Evolutionary conservation across 2,329 filamentous ascomycete species (phyloP), one percentile per base, ranked within the genome.

Genomic region (Colletotrichum endophyticum): DNA sequence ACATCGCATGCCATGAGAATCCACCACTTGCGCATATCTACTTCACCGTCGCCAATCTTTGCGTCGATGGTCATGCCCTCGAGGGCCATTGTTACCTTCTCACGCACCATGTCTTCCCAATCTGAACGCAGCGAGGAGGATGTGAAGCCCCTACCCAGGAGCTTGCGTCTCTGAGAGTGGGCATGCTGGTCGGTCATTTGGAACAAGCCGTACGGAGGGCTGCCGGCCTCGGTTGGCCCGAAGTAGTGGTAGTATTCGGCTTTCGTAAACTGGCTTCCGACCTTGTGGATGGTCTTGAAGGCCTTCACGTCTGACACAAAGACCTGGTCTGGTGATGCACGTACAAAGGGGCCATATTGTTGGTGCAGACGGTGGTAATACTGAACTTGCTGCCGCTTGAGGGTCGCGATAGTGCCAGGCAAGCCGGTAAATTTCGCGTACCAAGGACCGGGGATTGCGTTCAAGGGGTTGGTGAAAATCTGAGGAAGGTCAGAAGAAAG

Each of bases 11-110:
- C 82, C 84, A 91, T 86, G 73, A 89, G 90, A 11, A 87, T 80
- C 82, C 85, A 89, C 90, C 90, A 92, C 75, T 90, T 90, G 77
- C 86, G 84, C 0, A 91, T 81, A 76, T 92, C 89, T 0, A 82
- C 84, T 1, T 77, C 82, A 0, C 87, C 84, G 1, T 80, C 80
- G 1, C 72, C 72, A 1, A 80, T 80, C 1, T 73, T 72, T 32
- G 86, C 84, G 63, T 91, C 89, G 27, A 86, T 80, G 0, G 75
- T 80, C 34, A 91, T 91, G 64, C 82, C 84, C 5, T 84, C 34
- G 3, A 91, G 83, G 1, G 88, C 81, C 11, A 89, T 76, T 0
- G 82, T 78, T 1, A 86, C 82, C n/a, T 84, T 85, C 0, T 77
- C 78, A 4, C 84, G 78, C 12, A 91, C 82, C 34, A 83, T 70